Evolutionary conservation across 1,284 basidiomycete genomes (phyloP).

Genomic region (Agroathelia rolfsii): DNA sequence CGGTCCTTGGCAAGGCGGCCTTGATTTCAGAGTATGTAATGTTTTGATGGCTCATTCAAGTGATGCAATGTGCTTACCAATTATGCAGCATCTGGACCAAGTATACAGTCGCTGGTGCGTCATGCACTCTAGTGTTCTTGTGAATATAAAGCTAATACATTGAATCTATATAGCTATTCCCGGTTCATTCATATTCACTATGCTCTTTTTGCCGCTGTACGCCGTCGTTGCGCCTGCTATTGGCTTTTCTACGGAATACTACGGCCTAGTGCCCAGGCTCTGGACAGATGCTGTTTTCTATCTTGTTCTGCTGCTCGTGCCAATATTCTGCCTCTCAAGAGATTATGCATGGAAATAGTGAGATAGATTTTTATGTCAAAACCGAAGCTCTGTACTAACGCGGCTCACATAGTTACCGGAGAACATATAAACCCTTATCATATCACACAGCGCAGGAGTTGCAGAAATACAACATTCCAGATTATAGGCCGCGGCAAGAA

Average conservation of each 20-base stretch:
- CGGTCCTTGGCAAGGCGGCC: slow-evolving; percentile 95
- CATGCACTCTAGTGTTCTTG: slow-evolving; percentile 2
- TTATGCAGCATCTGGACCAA: slow-evolving; percentile 89
- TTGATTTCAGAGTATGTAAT: slow-evolving; percentile 86
- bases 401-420: slow-evolving; percentile 55
- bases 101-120: slow-evolving; percentile 82
- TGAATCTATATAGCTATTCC: slow-evolving; percentile 65
- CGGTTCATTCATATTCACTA: slow-evolving; percentile 92
- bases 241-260: slow-evolving; percentile 86
- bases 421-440: slow-evolving; percentile 83
- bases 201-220: slow-evolving; percentile 89
- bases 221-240: slow-evolving; percentile 81
- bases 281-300: slow-evolving; percentile 88
- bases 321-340: slow-evolving; percentile 78
- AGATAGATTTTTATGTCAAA: slow-evolving; percentile 18
- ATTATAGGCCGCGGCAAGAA: slow-evolving; percentile 94
- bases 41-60: slow-evolving; percentile 1
- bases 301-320: slow-evolving; percentile 82
- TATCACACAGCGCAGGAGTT: slow-evolving; percentile 98
- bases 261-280: slow-evolving; percentile 77
- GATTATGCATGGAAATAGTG: slow-evolving; percentile 97
- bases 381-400: slow-evolving; percentile 9
- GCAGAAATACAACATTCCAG: slow-evolving; percentile 96
- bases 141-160: slow-evolving; percentile 6
- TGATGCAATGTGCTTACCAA: slow-evolving; percentile 10